These are phyloP conservation scores for Gossypium schwendimanii DNA, from an alignment of 441 rosid genomes.

Conservation along the genomic window DNA sequence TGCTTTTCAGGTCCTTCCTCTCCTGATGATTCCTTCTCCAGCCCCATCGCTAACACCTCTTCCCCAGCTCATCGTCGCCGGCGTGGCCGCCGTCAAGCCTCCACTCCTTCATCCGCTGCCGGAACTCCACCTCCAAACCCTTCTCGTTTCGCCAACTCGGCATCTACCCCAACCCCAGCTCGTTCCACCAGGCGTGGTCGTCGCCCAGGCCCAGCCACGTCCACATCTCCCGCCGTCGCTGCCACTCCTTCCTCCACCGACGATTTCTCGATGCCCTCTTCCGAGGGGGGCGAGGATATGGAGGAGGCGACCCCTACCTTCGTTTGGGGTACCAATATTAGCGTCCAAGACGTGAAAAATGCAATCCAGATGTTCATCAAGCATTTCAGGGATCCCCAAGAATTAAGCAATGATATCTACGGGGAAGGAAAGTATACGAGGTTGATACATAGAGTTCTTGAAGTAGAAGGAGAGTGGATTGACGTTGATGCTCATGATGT, in stretches of 20 bases:
- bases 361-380: slow-evolving; percentile 62
- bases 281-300: slow-evolving; percentile 59
- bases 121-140: slow-evolving; percentile 42
- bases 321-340: slow-evolving; percentile 95
- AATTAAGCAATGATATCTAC: slow-evolving; percentile 31
- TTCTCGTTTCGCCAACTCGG: slow-evolving; percentile 40
- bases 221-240: slow-evolving; percentile 12
- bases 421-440: slow-evolving; percentile 87
- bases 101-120: slow-evolving; percentile 26
- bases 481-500: slow-evolving; percentile 84
- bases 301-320: slow-evolving; percentile 67
- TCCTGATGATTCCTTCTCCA: slow-evolving; percentile 58
- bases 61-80: slow-evolving; percentile 43
- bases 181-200: slow-evolving; percentile 30
- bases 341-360: slow-evolving; percentile 80
- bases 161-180: slow-evolving; percentile 42
- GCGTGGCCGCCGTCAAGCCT: slow-evolving; percentile 13
- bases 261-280: slow-evolving; percentile 41
- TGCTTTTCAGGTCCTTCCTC: slow-evolving; percentile 57
- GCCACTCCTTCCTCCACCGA: slow-evolving; percentile 37
- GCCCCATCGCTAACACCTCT: slow-evolving; percentile 72
- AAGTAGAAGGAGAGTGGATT: slow-evolving; percentile 81
- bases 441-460: slow-evolving; percentile 59
- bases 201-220: slow-evolving; percentile 21
- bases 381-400: not conserved